Evolutionary conservation across 352 stramenopile genomes (phyloP), one percentile per base, ranked within the genome.

Genomic region (Globisporangium nodosum): DNA sequence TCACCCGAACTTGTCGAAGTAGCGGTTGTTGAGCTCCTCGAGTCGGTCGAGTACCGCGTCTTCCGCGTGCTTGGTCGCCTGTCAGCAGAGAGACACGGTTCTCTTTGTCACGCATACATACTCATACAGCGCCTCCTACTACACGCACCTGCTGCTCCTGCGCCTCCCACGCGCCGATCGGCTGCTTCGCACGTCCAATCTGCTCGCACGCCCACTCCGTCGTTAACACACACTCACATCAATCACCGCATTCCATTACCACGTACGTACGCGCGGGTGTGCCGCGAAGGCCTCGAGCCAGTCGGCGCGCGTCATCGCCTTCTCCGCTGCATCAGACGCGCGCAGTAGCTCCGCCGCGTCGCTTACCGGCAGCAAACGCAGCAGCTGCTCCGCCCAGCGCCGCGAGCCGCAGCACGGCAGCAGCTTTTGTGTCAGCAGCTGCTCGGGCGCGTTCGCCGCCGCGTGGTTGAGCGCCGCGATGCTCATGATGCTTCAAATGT

Each of bases 231-330:
- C 49, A 21, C 5, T 37, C 31, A 57, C 8, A 12, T 27, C 30
- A 39, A 13, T 0, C 37, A 49, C 9, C 12, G 9, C n/a, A 33
- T 16, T 48, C 3, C 9, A 18, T 7, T 33, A 3, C 39, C 5
- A 16, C 5, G 0, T 54, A 62, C 73, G 11, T 40, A 88, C 81
- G 42, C 69, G 74, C 20, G 81, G 81, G 53, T 91, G 81, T 0
- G 81, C 76, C 11, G 68, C 71, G 60, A 91, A 91, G 3, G 81
- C 81, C 59, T 88, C 78, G 27, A 88, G 69, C 81, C 78, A 89
- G 58, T 91, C 81, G 4, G 74, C 65, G 15, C 65, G 61, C 52
- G 64, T 63, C 47, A 91, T 66, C 35, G 52, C 21, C 27, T 42
- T 40, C 58, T 89, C 78, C 5, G 67, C 76, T 1, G 57, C 65